phyloP scores from a whole-genome alignment of 257 asterid species.

The Solanum pennellii region DNA sequence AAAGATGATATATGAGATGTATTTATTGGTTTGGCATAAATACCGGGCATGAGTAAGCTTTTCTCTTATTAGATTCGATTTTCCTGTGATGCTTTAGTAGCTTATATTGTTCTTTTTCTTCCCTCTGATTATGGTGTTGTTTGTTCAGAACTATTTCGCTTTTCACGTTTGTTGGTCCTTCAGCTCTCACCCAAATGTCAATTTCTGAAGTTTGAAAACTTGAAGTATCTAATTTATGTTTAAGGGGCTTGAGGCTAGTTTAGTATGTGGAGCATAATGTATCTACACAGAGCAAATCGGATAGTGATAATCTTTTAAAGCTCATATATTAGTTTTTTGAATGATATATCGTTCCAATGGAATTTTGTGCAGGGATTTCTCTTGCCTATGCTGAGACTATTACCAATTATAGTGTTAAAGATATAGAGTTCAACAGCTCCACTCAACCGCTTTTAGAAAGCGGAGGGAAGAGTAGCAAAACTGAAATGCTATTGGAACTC shows the following conservation, averaged over 20 bases:
- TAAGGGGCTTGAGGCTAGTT: not conserved
- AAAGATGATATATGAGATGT: not conserved
- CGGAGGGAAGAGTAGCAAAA: slow-evolving; percentile 16
- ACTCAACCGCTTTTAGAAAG: slow-evolving; percentile 21
- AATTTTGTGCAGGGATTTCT: slow-evolving; percentile 42
- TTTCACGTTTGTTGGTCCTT: not conserved
- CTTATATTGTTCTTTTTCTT: not conserved
- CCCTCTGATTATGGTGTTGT: not conserved
- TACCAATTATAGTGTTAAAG: slow-evolving; percentile 13
- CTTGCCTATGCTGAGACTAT: slow-evolving; percentile 24
- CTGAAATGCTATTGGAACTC: not conserved
- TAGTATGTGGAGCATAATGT: not conserved
- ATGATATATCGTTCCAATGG: not conserved
- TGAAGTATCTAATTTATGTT: not conserved
- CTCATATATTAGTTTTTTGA: not conserved
- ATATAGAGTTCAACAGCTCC: slow-evolving; percentile 14
- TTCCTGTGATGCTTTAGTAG: not conserved
- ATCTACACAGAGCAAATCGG: not conserved
- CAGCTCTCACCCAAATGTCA: not conserved
- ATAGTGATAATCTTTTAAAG: not conserved
- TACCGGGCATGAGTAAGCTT: not conserved
- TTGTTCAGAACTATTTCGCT: not conserved
- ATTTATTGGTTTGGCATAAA: not conserved
- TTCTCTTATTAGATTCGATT: not conserved
- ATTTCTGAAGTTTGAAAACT: not conserved